Percentiles rank a stretch among this genome's conserved stretches.
These are phyloP conservation scores for Microbotryomycetes sp. DNA, from an alignment of 1,284 basidiomycete genomes.

Conservation along the genomic window DNA sequence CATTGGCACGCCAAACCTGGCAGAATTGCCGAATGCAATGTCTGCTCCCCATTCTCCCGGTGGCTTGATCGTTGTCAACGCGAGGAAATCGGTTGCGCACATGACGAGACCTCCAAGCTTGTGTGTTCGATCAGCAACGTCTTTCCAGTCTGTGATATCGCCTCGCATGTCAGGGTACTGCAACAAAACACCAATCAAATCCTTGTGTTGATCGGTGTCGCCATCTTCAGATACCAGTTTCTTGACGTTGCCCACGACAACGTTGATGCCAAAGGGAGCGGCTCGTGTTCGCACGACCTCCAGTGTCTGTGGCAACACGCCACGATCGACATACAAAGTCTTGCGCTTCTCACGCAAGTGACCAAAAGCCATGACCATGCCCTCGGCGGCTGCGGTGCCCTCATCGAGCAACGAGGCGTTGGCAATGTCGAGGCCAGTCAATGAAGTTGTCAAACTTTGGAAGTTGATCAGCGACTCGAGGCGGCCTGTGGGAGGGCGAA, in stretches of 20 bases:
- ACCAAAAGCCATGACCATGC: slow-evolving; percentile 74
- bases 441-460: slow-evolving; percentile 91
- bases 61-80: slow-evolving; percentile 86
- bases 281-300: slow-evolving; percentile 80
- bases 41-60: slow-evolving; percentile 99
- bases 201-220: slow-evolving; percentile 50
- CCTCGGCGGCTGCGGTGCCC: slow-evolving; percentile 88
- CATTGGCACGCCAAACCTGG: slow-evolving; percentile 69
- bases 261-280: slow-evolving; percentile 78
- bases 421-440: slow-evolving; percentile 90
- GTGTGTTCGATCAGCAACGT: slow-evolving; percentile 65
- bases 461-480: slow-evolving; percentile 95
- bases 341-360: slow-evolving; percentile 61
- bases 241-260: slow-evolving; percentile 60
- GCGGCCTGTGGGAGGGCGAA: slow-evolving; percentile 55
- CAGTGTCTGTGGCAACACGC: slow-evolving; percentile 77
- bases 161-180: slow-evolving; percentile 87
- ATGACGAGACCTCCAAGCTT: slow-evolving; percentile 69
- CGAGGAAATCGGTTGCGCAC: slow-evolving; percentile 85
- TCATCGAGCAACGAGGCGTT: slow-evolving; percentile 74
- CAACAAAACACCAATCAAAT: slow-evolving; percentile 79
- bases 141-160: slow-evolving; percentile 66
- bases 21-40: slow-evolving; percentile 89
- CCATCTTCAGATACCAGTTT: slow-evolving; percentile 41
- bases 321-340: slow-evolving; percentile 74